These are phyloP conservation scores for Cutaneotrichosporon sp. DNA, from an alignment of 1,284 basidiomycete species.

Conservation along the genomic window DNA sequence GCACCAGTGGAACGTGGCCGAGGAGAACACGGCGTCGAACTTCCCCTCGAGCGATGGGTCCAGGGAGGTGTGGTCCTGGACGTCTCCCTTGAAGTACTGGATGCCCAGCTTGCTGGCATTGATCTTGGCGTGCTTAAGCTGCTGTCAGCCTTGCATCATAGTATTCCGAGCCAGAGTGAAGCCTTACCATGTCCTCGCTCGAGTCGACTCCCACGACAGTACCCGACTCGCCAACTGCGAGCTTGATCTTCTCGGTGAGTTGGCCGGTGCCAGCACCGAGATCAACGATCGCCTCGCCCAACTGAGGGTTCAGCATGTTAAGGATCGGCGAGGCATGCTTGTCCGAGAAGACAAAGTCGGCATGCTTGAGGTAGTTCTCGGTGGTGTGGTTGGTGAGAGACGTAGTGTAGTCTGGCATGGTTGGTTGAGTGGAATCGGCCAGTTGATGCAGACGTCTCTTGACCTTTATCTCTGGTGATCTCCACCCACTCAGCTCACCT, in stretches of 20 bases:
- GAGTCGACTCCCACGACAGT: slow-evolving; percentile 68
- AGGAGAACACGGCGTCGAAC: slow-evolving; percentile 67
- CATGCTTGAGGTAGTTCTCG: slow-evolving; percentile 49
- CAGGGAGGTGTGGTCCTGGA: slow-evolving; percentile 30
- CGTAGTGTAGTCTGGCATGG: not conserved
- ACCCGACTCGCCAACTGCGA: slow-evolving; percentile 61
- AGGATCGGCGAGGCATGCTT: slow-evolving; percentile 65
- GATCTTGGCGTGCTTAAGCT: slow-evolving; percentile 64
- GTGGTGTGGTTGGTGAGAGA: slow-evolving; percentile 41
- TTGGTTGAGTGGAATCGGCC: not conserved
- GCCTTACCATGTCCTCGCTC: slow-evolving; percentile 71
- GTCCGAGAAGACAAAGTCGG: slow-evolving; percentile 70
- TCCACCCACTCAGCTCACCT: not conserved
- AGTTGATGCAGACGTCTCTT: not conserved
- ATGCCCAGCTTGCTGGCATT: slow-evolving; percentile 58
- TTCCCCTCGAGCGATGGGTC: slow-evolving; percentile 31
- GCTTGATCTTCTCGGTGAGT: slow-evolving; percentile 63
- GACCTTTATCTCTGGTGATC: slow-evolving; percentile 7
- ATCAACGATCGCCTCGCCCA: slow-evolving; percentile 72
- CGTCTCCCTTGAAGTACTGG: slow-evolving; percentile 41
- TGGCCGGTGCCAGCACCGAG: slow-evolving; percentile 82
- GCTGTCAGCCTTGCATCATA: no score
- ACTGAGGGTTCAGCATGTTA: slow-evolving; percentile 62
- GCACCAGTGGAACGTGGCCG: slow-evolving; percentile 82
- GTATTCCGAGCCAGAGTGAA: no score